Conservation (phyloP, 257 asterid genomes). For the Gynochthodes officinalis region DNA sequence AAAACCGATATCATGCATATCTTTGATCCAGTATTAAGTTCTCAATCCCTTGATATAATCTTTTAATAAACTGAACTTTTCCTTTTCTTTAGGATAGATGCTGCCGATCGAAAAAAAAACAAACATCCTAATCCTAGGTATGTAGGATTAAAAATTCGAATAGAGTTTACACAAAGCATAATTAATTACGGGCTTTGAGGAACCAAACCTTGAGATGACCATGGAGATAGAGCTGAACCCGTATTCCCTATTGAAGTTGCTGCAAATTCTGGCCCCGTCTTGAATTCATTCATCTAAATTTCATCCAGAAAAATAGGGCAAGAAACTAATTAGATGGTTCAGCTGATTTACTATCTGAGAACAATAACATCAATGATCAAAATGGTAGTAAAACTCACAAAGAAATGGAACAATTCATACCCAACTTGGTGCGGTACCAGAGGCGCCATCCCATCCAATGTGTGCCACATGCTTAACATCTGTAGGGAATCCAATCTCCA, state of each 20-base stretch:
- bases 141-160: no score
- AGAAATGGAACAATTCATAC: conserved; percentile 33
- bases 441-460: conserved; percentile 83
- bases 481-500: conserved; percentile 80
- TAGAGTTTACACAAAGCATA: no score
- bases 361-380: neutral
- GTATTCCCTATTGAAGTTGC: conserved; percentile 54
- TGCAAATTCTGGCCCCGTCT: conserved; percentile 76
- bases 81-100: no score
- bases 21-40: no score
- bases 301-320: neutral
- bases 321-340: neutral
- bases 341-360: neutral
- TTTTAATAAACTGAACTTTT: no score
- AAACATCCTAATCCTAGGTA: neutral
- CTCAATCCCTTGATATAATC: no score
- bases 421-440: conserved; percentile 85
- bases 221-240: conserved; percentile 64
- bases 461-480: conserved; percentile 92
- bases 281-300: conserved; percentile 55
- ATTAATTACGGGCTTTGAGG: neutral
- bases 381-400: neutral
- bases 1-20: no score
- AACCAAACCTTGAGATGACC: conserved; percentile 73
- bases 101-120: no score